A percentile compares a stretch with the other conserved stretches of the same genome.
Evolutionary conservation across 2,329 filamentous ascomycete genomes (phyloP).

Genomic region (Myrmaecium sp.): DNA sequence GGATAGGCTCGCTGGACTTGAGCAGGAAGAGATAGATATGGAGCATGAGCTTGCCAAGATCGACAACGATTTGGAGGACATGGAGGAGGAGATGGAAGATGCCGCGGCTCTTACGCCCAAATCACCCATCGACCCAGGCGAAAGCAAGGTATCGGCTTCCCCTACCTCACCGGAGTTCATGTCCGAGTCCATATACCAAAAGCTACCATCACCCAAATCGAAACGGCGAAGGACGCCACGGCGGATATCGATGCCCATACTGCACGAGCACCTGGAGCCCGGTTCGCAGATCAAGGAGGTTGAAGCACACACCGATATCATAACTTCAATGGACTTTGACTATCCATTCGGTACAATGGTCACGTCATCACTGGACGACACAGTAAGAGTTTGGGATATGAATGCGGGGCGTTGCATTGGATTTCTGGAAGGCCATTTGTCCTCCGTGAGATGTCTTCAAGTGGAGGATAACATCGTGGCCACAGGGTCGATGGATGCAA

Average conservation of each 20-base stretch:
- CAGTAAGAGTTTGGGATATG: conserved; percentile 89
- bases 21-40: conserved; percentile 77
- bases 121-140: conserved; percentile 11
- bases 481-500: conserved; percentile 87
- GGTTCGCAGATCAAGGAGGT: conserved; percentile 80
- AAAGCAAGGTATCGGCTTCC: too few species aligned
- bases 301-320: conserved; percentile 70
- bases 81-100: conserved; percentile 41
- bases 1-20: conserved; percentile 67
- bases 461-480: conserved; percentile 92
- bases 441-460: conserved; percentile 80
- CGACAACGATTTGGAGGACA: conserved; percentile 44
- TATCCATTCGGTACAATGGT: conserved; percentile 94
- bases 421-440: conserved; percentile 79
- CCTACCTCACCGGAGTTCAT: conserved; percentile 48
- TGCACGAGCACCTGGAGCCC: conserved; percentile 88
- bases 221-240: conserved; percentile 40
- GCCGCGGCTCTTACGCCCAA: conserved; percentile 28
- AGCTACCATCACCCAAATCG: conserved; percentile 48
- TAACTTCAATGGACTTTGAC: conserved; percentile 90
- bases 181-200: conserved; percentile 96
- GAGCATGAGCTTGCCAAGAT: conserved; percentile 63
- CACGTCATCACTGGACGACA: conserved; percentile 81
- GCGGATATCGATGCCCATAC: conserved; percentile 76
- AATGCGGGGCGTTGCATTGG: conserved; percentile 88